Conservation (phyloP, 345 rosid species). For the Triadica sebifera region DNA sequence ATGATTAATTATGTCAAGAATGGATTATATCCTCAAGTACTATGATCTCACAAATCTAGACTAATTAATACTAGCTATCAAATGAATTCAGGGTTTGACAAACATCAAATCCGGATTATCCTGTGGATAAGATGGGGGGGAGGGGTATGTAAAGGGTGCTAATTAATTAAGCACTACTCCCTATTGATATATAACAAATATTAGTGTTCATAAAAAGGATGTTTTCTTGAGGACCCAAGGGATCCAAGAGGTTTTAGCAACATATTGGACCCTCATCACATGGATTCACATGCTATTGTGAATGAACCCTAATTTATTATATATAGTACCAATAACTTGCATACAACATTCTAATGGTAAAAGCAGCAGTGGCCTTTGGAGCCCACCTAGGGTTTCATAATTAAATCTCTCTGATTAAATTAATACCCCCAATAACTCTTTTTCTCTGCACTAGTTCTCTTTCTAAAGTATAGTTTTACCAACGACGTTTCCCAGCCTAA, state of each 20-base stretch:
- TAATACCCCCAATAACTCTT: slow-evolving; percentile 16
- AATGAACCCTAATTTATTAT: slow-evolving; percentile 14
- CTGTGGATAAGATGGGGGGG: no score
- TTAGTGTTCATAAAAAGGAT: neutral
- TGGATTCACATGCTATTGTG: slow-evolving; percentile 52
- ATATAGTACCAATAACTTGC: slow-evolving; percentile 17
- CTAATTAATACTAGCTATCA: no score
- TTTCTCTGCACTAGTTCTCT: slow-evolving; percentile 9
- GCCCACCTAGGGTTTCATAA: slow-evolving; percentile 24
- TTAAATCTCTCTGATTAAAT: slow-evolving; percentile 16
- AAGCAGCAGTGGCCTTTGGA: slow-evolving; percentile 27
- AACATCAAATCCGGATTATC: no score
- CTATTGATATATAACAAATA: no score
- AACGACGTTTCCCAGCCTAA: slow-evolving; percentile 17
- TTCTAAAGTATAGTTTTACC: slow-evolving; percentile 21
- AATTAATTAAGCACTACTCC: no score
- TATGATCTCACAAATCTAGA: no score
- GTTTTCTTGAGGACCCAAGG: slow-evolving; percentile 23
- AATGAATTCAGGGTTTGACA: no score
- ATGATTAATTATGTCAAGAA: neutral
- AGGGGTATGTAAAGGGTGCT: no score
- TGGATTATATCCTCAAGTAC: no score
- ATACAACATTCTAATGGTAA: slow-evolving; percentile 36
- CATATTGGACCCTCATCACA: slow-evolving; percentile 64
- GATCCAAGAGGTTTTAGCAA: slow-evolving; percentile 28